Evolutionary conservation across 441 rosid species (phyloP), one percentile per base, ranked within the genome.

Genomic region (Lepidium campestre): DNA sequence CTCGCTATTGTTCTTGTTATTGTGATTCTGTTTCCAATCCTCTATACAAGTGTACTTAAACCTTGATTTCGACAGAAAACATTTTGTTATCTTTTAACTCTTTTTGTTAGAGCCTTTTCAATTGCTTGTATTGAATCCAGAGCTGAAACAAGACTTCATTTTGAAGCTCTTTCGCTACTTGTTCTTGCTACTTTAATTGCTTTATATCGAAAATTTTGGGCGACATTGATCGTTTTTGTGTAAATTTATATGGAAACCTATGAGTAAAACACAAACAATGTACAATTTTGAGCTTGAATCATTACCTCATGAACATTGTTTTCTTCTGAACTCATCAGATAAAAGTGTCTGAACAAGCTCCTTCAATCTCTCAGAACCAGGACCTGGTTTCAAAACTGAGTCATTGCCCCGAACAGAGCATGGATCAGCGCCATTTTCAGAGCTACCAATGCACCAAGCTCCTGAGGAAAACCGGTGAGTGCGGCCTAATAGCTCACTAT

Each of bases 351-450:
- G 57, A 48, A 91, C 64, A 62, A 91, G 89, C 47, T 23, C 77
- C 71, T 80, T 78, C 29, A 91, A 72, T 79, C 89, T 88, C 74
- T 76, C 84, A 31, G 83, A 89, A 17, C 93, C 97, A 23, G 84
- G 81, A 25, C 90, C 85, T 57, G 96, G 90, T 78, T 64, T 81
- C 34, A 91, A 82, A 57, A 70, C 81, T 0, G 85, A 81, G 58
- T 71, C 47, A 68, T 85, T 75, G 1, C 76, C 65, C 14, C 53
- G 34, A 52, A 60, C 44, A 27, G 57, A 36, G 17, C 65, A 60
- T 0, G 67, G 64, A 37, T 52, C 55, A 49, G 61, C 52, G 0
- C 66, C 70, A 6, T 60, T 18, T 48, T 74, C 77, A 3, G 74
- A 45, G 69, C 73, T 72, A 37, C 73, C 81, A 66, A 77, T 75